Evolutionary conservation across 176 grass and related monocot species (phyloP).

Genomic region (Ensete ventricosum): DNA sequence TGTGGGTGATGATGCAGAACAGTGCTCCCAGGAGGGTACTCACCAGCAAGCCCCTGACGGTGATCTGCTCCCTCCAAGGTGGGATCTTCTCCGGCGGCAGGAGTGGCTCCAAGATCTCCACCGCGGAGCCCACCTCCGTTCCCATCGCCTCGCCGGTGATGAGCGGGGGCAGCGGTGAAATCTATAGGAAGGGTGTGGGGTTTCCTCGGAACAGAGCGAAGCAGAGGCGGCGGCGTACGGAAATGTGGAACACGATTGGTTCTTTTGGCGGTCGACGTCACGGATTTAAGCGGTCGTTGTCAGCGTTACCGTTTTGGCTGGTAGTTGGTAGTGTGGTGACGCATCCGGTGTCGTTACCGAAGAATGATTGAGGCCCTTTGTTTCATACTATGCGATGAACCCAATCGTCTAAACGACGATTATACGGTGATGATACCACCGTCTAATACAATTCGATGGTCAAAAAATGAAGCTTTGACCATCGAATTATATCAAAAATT

Average conservation of each 20-base stretch:
- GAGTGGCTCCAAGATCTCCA: constrained; percentile 14
- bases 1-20: constrained; percentile 76
- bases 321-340: background rate
- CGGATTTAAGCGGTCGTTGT: background rate
- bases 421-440: too few species aligned
- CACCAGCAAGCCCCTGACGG: constrained; percentile 41
- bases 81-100: constrained; percentile 22
- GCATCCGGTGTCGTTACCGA: background rate
- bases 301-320: background rate
- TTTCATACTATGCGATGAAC: too few species aligned
- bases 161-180: background rate
- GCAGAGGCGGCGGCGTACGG: background rate
- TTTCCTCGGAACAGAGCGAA: background rate
- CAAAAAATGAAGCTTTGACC: too few species aligned
- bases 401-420: too few species aligned
- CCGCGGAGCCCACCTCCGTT: constrained; percentile 19
- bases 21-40: constrained; percentile 55
- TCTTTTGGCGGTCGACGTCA: background rate
- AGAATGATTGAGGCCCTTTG: too few species aligned
- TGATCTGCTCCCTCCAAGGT: constrained; percentile 63
- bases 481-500: too few species aligned
- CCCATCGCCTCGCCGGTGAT: constrained; percentile 28
- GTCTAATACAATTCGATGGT: too few species aligned
- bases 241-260: background rate
- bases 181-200: background rate